A percentile compares a stretch with the other conserved stretches of the same genome.
Evolutionary conservation across 805 yeast species (phyloP).

Genomic region (Kazachstania africana): DNA sequence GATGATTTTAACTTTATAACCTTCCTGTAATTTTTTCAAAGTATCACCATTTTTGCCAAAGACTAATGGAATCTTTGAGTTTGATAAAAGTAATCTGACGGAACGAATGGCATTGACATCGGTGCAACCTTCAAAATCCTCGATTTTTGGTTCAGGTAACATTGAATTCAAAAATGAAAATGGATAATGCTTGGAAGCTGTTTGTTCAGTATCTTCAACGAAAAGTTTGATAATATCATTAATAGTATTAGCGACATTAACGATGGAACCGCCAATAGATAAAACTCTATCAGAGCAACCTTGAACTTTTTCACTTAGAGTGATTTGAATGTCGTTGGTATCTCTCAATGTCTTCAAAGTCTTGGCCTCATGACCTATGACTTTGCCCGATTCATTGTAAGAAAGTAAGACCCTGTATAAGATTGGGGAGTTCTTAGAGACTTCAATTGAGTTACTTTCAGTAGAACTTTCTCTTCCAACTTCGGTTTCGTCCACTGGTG

Average conservation of each 20-base stretch:
- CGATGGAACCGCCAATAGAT: constrained; percentile 63
- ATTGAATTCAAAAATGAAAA: constrained; percentile 25
- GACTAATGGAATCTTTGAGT: constrained; percentile 75
- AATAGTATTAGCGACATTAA: constrained; percentile 54
- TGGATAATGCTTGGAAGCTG: constrained; percentile 24
- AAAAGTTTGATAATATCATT: constrained; percentile 47
- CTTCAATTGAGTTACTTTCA: neutral
- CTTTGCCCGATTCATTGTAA: constrained; percentile 76
- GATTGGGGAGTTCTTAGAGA: constrained; percentile 6
- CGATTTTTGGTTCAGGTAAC: constrained; percentile 10
- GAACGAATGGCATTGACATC: constrained; percentile 7
- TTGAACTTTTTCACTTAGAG: constrained; percentile 62
- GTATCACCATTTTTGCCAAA: constrained; percentile 74
- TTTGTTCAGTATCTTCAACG: constrained; percentile 35
- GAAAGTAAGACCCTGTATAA: constrained; percentile 48
- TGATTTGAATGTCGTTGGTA: constrained; percentile 67
- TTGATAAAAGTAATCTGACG: constrained; percentile 63
- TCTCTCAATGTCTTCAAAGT: constrained; percentile 65
- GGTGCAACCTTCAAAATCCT: constrained; percentile 8
- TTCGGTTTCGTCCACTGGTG: too few relatives aligned
- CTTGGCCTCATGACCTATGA: constrained; percentile 73
- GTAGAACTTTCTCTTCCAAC: neutral
- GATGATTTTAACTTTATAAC: constrained; percentile 57
- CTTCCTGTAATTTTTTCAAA: constrained; percentile 53
- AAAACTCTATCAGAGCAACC: constrained; percentile 74